Conservation (phyloP, 805 yeast genomes). For the Candida yuanshanica region DNA sequence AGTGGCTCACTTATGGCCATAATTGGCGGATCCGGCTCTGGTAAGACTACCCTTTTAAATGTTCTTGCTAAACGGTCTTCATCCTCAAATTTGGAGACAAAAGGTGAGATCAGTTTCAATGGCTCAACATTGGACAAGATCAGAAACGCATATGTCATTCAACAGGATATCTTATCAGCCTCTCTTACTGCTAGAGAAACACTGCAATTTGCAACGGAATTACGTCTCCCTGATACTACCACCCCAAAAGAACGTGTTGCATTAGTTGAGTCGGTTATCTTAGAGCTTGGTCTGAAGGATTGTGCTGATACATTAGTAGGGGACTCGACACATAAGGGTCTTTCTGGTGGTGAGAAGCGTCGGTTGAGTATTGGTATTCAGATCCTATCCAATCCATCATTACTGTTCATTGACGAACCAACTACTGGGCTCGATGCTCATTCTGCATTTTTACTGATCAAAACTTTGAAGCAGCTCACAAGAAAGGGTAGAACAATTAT, state of each 20-base stretch:
- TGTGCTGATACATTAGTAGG: constrained; percentile 62
- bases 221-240: constrained; percentile 49
- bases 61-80: constrained; percentile 49
- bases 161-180: constrained; percentile 69
- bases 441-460: constrained; percentile 62
- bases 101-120: constrained; percentile 35
- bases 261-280: constrained; percentile 57
- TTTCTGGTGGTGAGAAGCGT: constrained; percentile 85
- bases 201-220: constrained; percentile 63
- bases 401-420: constrained; percentile 79
- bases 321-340: constrained; percentile 45
- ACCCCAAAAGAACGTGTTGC: constrained; percentile 36
- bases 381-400: constrained; percentile 67
- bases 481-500: constrained; percentile 62
- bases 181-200: constrained; percentile 73
- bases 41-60: constrained; percentile 77
- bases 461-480: constrained; percentile 57
- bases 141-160: constrained; percentile 60
- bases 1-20: constrained; percentile 72
- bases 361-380: constrained; percentile 80
- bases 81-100: constrained; percentile 33
- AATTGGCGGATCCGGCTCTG: constrained; percentile 87
- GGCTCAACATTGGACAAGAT: constrained; percentile 20
- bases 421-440: constrained; percentile 85
- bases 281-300: constrained; percentile 65